These are phyloP conservation scores for Trichophyton mentagrophytes DNA, from an alignment of 2,329 filamentous ascomycete genomes.

Conservation along the genomic window DNA sequence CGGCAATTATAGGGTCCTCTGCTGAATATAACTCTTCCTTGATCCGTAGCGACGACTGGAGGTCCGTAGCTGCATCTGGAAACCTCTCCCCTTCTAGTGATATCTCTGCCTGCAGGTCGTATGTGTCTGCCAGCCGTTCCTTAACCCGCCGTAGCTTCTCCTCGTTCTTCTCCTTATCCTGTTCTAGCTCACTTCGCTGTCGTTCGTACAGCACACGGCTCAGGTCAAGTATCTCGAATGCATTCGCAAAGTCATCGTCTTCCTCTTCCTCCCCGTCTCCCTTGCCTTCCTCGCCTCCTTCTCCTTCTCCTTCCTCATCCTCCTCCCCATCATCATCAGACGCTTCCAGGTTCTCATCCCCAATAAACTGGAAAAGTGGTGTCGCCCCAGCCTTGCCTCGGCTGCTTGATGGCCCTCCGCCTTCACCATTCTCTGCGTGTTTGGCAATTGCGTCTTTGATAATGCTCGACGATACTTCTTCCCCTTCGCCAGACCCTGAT, in stretches of 20 bases:
- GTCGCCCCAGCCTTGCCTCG: constrained; percentile 11
- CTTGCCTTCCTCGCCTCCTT: constrained; percentile 32
- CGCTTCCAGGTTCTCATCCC: constrained; percentile 85
- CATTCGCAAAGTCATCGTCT: constrained; percentile 51
- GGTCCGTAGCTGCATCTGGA: constrained; percentile 71
- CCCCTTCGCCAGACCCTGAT: constrained; percentile 13
- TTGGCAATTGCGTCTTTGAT: constrained; percentile 13
- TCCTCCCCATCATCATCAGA: constrained; percentile 59
- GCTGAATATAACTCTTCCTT: constrained; percentile 67
- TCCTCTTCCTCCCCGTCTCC: constrained; percentile 40
- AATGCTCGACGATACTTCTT: not conserved
- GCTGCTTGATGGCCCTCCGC: not conserved
- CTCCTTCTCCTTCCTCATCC: constrained; percentile 35
- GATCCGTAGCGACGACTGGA: constrained; percentile 61
- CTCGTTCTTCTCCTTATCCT: constrained; percentile 29
- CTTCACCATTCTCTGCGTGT: not conserved
- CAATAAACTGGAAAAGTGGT: constrained; percentile 78
- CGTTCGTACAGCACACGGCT: constrained; percentile 47
- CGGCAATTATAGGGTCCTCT: constrained; percentile 75
- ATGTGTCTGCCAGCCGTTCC: constrained; percentile 80
- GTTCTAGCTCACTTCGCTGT: constrained; percentile 41
- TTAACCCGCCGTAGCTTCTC: constrained; percentile 49
- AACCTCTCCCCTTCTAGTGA: constrained; percentile 96
- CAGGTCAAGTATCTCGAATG: constrained; percentile 52
- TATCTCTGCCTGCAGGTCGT: constrained; percentile 89